These are phyloP conservation scores for Pichia sp. DNA, from an alignment of 1,139 yeast genomes.

Conservation along the genomic window DNA sequence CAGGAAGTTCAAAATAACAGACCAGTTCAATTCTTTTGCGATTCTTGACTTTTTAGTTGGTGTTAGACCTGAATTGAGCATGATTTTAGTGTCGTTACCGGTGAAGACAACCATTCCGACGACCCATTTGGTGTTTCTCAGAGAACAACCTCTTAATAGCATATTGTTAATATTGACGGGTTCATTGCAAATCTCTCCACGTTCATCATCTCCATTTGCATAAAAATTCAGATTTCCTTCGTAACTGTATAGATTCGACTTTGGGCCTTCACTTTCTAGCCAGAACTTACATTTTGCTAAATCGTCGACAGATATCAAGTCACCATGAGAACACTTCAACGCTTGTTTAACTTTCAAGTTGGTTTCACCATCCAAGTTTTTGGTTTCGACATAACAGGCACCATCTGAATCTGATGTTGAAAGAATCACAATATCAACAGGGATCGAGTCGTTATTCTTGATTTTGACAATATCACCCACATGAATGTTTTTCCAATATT, in stretches of 20 bases:
- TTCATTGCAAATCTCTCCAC: slow-evolving; percentile 46
- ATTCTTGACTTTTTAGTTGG: slow-evolving; percentile 86
- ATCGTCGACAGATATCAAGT: slow-evolving; percentile 44
- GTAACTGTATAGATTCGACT: slow-evolving; percentile 75
- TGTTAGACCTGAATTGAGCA: slow-evolving; percentile 88
- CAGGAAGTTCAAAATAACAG: slow-evolving; percentile 73
- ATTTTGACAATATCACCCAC: slow-evolving; percentile 89
- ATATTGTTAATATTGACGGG: slow-evolving; percentile 77
- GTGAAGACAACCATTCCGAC: slow-evolving; percentile 87
- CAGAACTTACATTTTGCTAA: slow-evolving; percentile 71
- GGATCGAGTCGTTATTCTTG: slow-evolving; percentile 84
- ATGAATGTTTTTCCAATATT: slow-evolving; percentile 80
- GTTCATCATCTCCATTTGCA: slow-evolving; percentile 38
- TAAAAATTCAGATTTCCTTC: slow-evolving; percentile 74
- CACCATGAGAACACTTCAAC: slow-evolving; percentile 59
- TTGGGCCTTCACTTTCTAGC: slow-evolving; percentile 90
- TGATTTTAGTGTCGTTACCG: slow-evolving; percentile 86
- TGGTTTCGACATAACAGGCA: slow-evolving; percentile 89
- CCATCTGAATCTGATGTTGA: slow-evolving; percentile 87
- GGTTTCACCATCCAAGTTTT: slow-evolving; percentile 94
- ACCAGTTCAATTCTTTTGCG: slow-evolving; percentile 74
- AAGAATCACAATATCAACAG: slow-evolving; percentile 80
- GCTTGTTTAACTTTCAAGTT: slow-evolving; percentile 80
- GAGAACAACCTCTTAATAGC: slow-evolving; percentile 82
- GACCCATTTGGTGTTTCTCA: slow-evolving; percentile 91